Base-by-base conservation (phyloP, 2,329 filamentous ascomycete species). In the Ceratocystis diversiconidia region DNA sequence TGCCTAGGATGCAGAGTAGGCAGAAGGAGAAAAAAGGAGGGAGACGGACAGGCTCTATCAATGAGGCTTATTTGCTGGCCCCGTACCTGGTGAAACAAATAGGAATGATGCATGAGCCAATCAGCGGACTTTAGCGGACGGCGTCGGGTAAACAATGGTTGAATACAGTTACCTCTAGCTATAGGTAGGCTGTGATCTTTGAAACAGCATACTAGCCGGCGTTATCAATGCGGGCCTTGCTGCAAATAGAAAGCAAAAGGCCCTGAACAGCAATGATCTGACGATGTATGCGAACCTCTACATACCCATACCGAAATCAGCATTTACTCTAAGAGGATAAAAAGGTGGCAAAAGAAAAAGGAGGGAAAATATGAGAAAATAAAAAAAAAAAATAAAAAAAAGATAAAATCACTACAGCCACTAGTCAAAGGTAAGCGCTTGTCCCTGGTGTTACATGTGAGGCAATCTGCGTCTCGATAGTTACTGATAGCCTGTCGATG, bases 291-390 rank as follows among this genome's bases (percentile, higher is more conserved):
- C 10, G 36, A 15, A 4, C 36, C 36, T 41, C 36, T 15, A 15
- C 36, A 12, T 41, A 12, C 36, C 36, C 36, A 41, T 12, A 4
- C 10, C 8, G 36, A 12, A 12, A 41, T 15, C 36, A 41, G 36
- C 36, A 41, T 15, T 5, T 15, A 15, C 36, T 5, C 36, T 57
- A 32, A 22, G 2, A 62, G 62, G n/a, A 59, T 41, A 22, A 6
- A 62, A 46, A 44, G 22, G 65, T 41, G 52, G 19, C 61, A 50
- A 43, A 60, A 68, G 25, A 36, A 52, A 19, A 63, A 28, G 4
- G 5, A 17, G 5, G n/a, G 28, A 10, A 55, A 12, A 3, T 2
- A 50, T 12, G 10, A 43, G 17, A 46, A 2, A 25, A 17, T 41
- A 8, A 15, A 60, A 19, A 19, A 28, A 5, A 22, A 32, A 19